phyloP scores from a whole-genome alignment of 75 land plant species.

The Pseudotsuga menziesii region DNA sequence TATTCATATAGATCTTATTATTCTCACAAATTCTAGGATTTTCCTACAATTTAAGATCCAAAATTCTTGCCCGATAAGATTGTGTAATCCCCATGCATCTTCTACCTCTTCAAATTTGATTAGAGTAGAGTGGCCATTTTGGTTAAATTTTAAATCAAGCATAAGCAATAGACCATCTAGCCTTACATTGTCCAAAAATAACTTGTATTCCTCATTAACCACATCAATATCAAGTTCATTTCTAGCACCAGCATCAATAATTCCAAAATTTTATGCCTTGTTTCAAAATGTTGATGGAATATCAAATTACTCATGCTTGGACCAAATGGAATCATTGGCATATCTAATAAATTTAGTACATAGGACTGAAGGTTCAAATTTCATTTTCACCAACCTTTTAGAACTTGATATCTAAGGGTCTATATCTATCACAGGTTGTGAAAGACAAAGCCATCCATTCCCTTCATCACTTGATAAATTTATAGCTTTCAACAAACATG shows the following conservation, averaged over 20 bases:
- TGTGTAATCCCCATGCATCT: no score
- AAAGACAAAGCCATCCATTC: neutral
- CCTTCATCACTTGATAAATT: neutral
- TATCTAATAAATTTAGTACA: neutral
- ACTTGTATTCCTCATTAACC: no score
- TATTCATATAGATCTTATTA: neutral
- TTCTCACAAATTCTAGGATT: no score
- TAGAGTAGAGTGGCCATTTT: neutral
- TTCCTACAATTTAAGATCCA: no score
- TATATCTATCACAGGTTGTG: neutral
- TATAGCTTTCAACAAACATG: neutral
- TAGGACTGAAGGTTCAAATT: neutral
- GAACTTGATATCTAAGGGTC: neutral
- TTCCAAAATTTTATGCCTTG: neutral
- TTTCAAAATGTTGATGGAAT: neutral
- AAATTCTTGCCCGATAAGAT: no score
- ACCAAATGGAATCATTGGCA: constrained; percentile 1
- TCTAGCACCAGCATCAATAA: neutral
- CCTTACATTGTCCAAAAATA: no score
- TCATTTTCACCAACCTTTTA: neutral
- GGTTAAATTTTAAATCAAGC: neutral
- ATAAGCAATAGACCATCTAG: no score
- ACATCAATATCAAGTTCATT: neutral
- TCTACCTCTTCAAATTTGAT: neutral
- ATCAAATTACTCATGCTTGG: neutral